These are phyloP conservation scores for Ophiostoma fasciatum DNA, from an alignment of 2,329 filamentous ascomycete genomes.

Conservation along the genomic window DNA sequence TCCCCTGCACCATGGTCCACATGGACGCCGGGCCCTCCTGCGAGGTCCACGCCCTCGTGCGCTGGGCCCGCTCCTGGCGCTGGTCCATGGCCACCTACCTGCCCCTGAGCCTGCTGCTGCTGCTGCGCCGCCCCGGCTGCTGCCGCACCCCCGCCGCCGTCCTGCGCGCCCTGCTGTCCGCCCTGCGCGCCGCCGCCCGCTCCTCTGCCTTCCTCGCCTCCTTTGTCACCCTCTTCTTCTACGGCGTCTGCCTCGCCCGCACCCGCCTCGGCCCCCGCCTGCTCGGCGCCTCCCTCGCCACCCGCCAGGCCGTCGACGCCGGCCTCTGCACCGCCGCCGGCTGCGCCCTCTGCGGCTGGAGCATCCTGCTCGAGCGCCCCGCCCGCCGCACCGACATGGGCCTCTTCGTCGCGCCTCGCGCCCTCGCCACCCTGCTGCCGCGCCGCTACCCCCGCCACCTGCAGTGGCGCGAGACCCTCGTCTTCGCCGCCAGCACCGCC, in stretches of 20 bases:
- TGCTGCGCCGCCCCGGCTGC: conserved; percentile 30
- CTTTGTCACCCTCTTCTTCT: conserved; percentile 72
- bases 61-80: conserved; percentile 54
- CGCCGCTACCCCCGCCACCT: conserved; percentile 47
- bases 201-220: conserved; percentile 65
- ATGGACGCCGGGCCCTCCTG: conserved; percentile 61
- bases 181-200: conserved; percentile 39
- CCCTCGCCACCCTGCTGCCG: conserved; percentile 59
- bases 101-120: conserved; percentile 54
- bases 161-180: conserved; percentile 4
- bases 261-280: conserved; percentile 58
- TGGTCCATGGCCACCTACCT: conserved; percentile 67
- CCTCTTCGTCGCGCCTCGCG: conserved; percentile 67
- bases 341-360: conserved; percentile 68
- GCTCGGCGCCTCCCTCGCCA: conserved; percentile 35
- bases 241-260: conserved; percentile 65
- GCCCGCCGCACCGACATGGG: conserved; percentile 58
- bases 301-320: conserved; percentile 38
- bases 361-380: conserved; percentile 56
- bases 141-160: conserved; percentile 23
- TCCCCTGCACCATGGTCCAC: conserved; percentile 74
- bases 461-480: conserved; percentile 51
- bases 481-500: conserved; percentile 53
- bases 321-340: conserved; percentile 58
- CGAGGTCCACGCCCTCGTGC: conserved; percentile 55